A percentile compares a stretch with the other conserved stretches of the same genome.
Conservation (phyloP, 2,329 filamentous ascomycete species). For the Aspergillus versicolor region DNA sequence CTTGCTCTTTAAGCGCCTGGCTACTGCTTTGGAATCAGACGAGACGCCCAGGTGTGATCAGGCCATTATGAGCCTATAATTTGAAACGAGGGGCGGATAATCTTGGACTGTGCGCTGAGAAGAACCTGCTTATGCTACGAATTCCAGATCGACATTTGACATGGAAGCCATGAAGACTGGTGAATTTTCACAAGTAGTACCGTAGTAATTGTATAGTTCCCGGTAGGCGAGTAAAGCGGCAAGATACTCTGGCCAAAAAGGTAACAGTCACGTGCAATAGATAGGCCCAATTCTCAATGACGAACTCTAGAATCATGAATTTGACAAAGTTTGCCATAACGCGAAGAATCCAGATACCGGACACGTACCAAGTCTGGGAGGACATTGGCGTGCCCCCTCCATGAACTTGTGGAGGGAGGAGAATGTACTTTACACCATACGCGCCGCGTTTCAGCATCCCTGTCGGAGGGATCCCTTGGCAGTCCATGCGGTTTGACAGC, state of each 20-base stretch:
- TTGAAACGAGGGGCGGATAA: neutral
- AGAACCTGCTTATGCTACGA: no score
- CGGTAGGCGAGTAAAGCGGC: neutral
- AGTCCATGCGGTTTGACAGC: neutral
- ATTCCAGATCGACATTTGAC: neutral
- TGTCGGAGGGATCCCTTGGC: constrained; percentile 7
- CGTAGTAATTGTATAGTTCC: neutral
- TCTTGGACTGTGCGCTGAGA: neutral
- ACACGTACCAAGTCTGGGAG: neutral
- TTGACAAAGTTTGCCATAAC: no score
- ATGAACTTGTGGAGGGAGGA: neutral
- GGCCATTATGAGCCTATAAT: neutral
- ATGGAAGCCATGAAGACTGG: neutral
- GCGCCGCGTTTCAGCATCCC: constrained; percentile 23
- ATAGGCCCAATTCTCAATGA: neutral
- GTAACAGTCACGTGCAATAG: neutral
- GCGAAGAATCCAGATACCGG: neutral
- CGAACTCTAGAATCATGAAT: neutral
- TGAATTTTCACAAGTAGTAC: neutral
- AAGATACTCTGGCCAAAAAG: neutral
- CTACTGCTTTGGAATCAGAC: neutral
- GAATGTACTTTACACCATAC: constrained; percentile 13
- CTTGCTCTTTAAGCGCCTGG: constrained; percentile 1
- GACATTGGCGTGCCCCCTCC: neutral
- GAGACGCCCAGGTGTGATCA: neutral